Conservation (phyloP, 331 rosid genomes). For the Malus hybrid region DNA sequence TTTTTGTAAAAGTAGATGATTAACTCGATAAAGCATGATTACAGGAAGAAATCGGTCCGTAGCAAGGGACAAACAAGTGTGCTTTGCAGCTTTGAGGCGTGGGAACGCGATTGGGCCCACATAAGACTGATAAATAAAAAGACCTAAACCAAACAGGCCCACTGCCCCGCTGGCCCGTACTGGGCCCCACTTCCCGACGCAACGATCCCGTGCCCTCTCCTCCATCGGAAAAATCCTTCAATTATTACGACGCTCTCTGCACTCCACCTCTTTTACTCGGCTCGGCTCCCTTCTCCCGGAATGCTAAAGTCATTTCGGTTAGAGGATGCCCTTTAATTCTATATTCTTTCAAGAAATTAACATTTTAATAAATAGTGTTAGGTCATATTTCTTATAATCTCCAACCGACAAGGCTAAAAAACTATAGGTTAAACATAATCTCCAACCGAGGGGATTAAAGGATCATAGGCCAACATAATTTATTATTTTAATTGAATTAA, state of each 20-base stretch:
- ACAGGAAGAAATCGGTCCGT: not conserved
- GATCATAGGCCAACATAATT: no score
- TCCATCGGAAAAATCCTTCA: not conserved
- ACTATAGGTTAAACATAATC: no score
- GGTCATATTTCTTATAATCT: no score
- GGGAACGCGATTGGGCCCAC: not conserved
- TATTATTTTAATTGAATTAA: no score
- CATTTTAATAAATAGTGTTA: no score
- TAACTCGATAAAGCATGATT: not conserved
- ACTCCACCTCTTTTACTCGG: not conserved
- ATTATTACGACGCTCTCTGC: conserved; percentile 3
- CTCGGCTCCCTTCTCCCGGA: not conserved
- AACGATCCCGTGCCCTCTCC: conserved; percentile 14
- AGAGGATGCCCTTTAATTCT: not conserved
- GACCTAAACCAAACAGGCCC: not conserved
- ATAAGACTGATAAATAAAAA: not conserved
- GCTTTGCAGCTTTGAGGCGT: conserved; percentile 1
- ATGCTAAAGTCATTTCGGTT: no score
- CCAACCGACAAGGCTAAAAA: no score
- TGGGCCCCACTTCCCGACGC: conserved; percentile 9
- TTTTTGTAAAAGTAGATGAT: not conserved
- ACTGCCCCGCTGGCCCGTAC: no score
- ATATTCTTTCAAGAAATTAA: no score
- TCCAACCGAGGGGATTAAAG: no score
- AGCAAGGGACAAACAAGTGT: not conserved